Conservation (phyloP, 148 eudicot species). For the Heliosperma pusillum region DNA sequence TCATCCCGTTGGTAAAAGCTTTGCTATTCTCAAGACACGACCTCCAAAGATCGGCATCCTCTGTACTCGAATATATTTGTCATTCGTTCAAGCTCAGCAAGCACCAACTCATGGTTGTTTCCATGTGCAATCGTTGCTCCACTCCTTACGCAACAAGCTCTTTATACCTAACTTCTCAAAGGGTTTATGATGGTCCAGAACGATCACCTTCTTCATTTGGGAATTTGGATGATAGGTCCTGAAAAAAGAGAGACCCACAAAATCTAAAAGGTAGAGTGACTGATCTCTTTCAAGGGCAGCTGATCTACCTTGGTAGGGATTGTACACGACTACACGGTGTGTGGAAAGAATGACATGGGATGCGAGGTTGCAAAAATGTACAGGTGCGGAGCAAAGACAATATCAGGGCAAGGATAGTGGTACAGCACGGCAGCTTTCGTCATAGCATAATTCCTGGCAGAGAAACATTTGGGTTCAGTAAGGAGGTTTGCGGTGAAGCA, state of each 20-base stretch:
- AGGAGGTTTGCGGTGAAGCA: constrained; percentile 20
- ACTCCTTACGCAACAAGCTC: constrained; percentile 42
- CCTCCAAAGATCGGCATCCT: constrained; percentile 87
- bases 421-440: constrained; percentile 65
- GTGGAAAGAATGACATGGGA: constrained; percentile 55
- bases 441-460: constrained; percentile 27
- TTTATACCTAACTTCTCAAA: constrained; percentile 41
- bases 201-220: constrained; percentile 51
- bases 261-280: constrained; percentile 69
- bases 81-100: constrained; percentile 43
- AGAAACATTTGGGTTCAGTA: constrained; percentile 8
- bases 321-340: constrained; percentile 79
- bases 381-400: constrained; percentile 73
- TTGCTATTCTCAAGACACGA: constrained; percentile 73
- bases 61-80: constrained; percentile 56
- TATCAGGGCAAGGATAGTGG: constrained; percentile 93
- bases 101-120: background rate
- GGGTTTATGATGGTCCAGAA: constrained; percentile 93
- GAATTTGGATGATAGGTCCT: constrained; percentile 49
- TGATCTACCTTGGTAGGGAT: constrained; percentile 54
- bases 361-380: constrained; percentile 59
- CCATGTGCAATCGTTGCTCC: constrained; percentile 85
- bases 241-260: constrained; percentile 75
- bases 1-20: constrained; percentile 71
- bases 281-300: constrained; percentile 53